A percentile compares a stretch with the other conserved stretches of the same genome.
phyloP scores from a whole-genome alignment of 129 eudicot species.

The Cynara cardunculus region DNA sequence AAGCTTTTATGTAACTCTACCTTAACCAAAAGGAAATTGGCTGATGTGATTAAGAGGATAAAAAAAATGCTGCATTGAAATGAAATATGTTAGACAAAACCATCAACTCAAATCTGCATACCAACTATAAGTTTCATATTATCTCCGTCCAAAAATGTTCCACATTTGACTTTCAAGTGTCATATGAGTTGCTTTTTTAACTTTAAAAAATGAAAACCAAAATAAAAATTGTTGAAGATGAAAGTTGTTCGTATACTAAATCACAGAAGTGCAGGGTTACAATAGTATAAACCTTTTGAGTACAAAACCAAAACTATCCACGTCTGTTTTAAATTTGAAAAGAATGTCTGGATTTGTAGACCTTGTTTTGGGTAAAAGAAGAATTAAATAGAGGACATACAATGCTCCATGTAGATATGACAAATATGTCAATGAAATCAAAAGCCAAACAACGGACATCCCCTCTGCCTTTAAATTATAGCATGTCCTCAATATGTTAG shows the following conservation, averaged over 20 bases:
- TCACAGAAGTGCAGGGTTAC: neutral
- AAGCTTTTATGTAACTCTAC: conserved; percentile 24
- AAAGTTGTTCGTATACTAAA: neutral
- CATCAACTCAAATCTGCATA: neutral
- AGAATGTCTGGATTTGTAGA: neutral
- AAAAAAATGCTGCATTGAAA: conserved; percentile 57
- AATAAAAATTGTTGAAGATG: neutral
- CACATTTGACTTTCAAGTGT: conserved; percentile 1
- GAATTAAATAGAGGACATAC: conserved; percentile 39
- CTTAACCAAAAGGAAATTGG: conserved; percentile 84
- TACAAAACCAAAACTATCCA: neutral
- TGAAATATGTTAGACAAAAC: conserved; percentile 30
- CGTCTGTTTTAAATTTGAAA: neutral
- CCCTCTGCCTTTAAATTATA: conserved; percentile 61
- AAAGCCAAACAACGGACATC: conserved; percentile 87
- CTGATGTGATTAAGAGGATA: conserved; percentile 65
- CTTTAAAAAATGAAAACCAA: neutral
- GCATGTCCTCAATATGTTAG: conserved; percentile 41
- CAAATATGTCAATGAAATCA: conserved; percentile 72
- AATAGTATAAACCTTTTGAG: neutral
- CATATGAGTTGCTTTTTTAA: neutral
- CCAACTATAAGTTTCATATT: conserved; percentile 4
- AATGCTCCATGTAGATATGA: conserved; percentile 89
- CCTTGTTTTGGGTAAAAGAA: neutral
- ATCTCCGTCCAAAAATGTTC: neutral